phyloP scores from a whole-genome alignment of 1,139 yeast genomes.

The Geotrichum bryndzae region DNA sequence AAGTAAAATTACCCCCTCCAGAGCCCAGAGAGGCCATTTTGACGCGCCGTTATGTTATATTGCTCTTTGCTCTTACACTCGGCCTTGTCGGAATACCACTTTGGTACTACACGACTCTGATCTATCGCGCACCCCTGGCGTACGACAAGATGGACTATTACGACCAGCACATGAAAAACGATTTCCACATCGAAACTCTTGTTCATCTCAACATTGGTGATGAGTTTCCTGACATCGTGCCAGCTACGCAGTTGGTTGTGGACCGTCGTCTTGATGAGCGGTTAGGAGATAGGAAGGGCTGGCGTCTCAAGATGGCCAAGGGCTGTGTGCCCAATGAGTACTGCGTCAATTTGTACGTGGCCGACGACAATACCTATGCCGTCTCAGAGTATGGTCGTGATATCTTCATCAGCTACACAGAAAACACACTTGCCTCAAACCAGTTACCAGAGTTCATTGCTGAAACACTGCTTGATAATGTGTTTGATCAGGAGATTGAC shows the following conservation, averaged over 20 bases:
- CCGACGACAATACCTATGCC: constrained; percentile 32
- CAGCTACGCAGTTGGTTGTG: constrained; percentile 42
- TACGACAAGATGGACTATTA: constrained; percentile 44
- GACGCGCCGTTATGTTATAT: constrained; percentile 15
- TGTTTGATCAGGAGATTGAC: constrained; percentile 47
- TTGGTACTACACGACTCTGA: constrained; percentile 64
- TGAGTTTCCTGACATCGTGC: constrained; percentile 40
- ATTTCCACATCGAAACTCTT: constrained; percentile 49
- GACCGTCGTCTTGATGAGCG: constrained; percentile 28
- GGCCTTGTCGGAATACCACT: constrained; percentile 62
- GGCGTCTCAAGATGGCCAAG: constrained; percentile 18
- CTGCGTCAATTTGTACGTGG: constrained; percentile 30
- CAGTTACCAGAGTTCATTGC: constrained; percentile 49
- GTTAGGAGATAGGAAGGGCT: constrained; percentile 25
- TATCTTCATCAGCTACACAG: constrained; percentile 39
- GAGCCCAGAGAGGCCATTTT: background rate
- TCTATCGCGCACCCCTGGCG: constrained; percentile 72
- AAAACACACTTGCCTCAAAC: constrained; percentile 47
- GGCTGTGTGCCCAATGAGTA: constrained; percentile 10
- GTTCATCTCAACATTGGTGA: constrained; percentile 40
- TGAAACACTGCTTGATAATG: constrained; percentile 46
- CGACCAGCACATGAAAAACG: constrained; percentile 35
- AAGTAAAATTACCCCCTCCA: background rate
- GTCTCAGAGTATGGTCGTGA: constrained; percentile 37
- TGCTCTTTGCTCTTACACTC: constrained; percentile 37